A percentile compares a stretch with the other conserved stretches of the same genome.
Evolutionary conservation across 179 eudicot genomes (phyloP).

Genomic region (Patellifolia procumbens): DNA sequence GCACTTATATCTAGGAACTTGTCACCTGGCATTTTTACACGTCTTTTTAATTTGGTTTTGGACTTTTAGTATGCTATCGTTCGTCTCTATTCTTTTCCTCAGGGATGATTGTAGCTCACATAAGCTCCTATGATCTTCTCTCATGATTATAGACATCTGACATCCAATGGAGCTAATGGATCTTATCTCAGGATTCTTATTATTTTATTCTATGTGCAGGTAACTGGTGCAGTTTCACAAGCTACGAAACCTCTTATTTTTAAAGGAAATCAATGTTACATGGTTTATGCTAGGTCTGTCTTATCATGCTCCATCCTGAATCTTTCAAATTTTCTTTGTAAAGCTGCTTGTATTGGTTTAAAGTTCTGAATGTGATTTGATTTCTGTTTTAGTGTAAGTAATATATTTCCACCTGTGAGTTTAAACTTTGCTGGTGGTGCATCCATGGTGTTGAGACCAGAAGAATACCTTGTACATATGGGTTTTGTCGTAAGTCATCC

Average conservation of each 20-base stretch:
- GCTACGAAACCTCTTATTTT: conserved; percentile 51
- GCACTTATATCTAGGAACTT: not conserved
- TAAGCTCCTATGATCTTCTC: not conserved
- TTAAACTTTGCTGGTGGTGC: conserved; percentile 86
- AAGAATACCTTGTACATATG: conserved; percentile 82
- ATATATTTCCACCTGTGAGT: conserved; percentile 70
- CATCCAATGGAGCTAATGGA: not conserved
- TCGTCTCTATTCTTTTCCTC: too few species aligned
- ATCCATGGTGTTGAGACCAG: conserved; percentile 70
- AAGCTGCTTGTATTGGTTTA: not conserved
- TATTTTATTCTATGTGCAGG: conserved; percentile 40
- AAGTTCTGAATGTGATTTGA: not conserved
- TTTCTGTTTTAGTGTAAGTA: conserved; percentile 49
- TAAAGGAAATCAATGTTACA: conserved; percentile 73
- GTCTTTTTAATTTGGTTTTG: not conserved
- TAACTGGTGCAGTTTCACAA: conserved; percentile 55
- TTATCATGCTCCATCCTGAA: not conserved
- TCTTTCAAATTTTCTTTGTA: not conserved
- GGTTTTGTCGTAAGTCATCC: conserved; percentile 60
- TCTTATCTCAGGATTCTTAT: not conserved
- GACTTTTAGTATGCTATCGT: too few species aligned
- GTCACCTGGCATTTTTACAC: not conserved
- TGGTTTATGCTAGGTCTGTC: conserved; percentile 57
- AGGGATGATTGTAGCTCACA: too few species aligned
- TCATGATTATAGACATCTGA: not conserved